Conservation (phyloP, 1,284 basidiomycete species). For the Marasmius oreades region DNA sequence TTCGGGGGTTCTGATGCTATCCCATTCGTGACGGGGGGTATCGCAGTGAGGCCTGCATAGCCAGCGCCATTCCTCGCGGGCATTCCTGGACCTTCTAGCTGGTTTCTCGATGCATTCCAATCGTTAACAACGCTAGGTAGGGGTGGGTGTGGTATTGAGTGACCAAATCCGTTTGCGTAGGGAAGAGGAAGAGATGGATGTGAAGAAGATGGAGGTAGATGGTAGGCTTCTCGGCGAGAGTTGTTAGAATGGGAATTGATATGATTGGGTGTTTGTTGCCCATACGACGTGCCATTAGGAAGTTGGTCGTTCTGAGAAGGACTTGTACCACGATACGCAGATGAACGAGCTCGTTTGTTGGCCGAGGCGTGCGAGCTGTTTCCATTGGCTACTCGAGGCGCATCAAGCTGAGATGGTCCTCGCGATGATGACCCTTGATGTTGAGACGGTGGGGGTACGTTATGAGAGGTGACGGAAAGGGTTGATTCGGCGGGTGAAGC, state of each 20-base stretch:
- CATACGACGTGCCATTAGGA: slow-evolving; percentile 10
- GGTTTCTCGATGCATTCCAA: slow-evolving; percentile 45
- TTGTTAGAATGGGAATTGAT: slow-evolving; percentile 5
- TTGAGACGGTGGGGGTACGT: slow-evolving; percentile 29
- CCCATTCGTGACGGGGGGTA: neutral
- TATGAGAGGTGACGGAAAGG: slow-evolving; percentile 62
- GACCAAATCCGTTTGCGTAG: slow-evolving; percentile 30
- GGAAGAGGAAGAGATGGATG: slow-evolving; percentile 28
- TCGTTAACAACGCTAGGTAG: slow-evolving; percentile 20
- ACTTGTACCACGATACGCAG: slow-evolving; percentile 22
- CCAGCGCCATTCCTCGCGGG: slow-evolving; percentile 45
- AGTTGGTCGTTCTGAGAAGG: slow-evolving; percentile 20
- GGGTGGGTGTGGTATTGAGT: slow-evolving; percentile 19
- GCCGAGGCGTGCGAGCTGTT: slow-evolving; percentile 23
- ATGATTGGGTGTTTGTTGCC: slow-evolving; percentile 9
- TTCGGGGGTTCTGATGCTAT: slow-evolving; percentile 2
- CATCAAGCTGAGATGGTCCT: slow-evolving; percentile 21
- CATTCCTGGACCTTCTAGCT: slow-evolving; percentile 75
- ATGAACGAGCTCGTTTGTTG: slow-evolving; percentile 32
- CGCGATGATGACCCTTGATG: slow-evolving; percentile 22
- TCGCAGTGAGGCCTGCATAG: slow-evolving; percentile 10
- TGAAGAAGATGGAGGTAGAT: slow-evolving; percentile 22
- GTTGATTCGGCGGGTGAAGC: slow-evolving; percentile 71
- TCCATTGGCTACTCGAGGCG: slow-evolving; percentile 26
- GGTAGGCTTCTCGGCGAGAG: slow-evolving; percentile 15